These are phyloP conservation scores for Leccinum fallax DNA, from an alignment of 1,284 basidiomycete species.

Conservation along the genomic window DNA sequence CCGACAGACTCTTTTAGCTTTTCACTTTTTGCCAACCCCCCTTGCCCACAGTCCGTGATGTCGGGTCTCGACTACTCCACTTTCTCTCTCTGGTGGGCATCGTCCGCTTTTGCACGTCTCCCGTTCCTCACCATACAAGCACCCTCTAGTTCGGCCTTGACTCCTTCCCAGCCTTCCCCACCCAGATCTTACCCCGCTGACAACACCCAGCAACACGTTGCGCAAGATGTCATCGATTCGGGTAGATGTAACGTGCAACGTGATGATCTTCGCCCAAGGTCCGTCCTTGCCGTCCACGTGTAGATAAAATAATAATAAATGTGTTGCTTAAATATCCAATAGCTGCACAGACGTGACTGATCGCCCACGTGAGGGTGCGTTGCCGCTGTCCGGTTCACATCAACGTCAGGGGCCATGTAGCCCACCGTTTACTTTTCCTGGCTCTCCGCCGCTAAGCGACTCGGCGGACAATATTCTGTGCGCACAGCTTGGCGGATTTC, in stretches of 20 bases:
- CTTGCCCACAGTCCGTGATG: constrained; percentile 15
- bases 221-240: constrained; percentile 34
- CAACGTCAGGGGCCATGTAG: constrained; percentile 23
- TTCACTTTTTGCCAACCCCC: not conserved
- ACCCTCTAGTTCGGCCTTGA: constrained; percentile 29
- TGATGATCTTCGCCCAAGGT: constrained; percentile 39
- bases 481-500: constrained; percentile 26
- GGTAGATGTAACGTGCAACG: constrained; percentile 32
- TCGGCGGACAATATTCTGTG: constrained; percentile 27
- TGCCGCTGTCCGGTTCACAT: constrained; percentile 23
- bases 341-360: constrained; percentile 22
- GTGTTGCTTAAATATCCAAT: constrained; percentile 23
- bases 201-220: constrained; percentile 31
- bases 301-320: constrained; percentile 5
- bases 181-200: constrained; percentile 34
- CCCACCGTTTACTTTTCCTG: constrained; percentile 13
- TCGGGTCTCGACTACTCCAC: constrained; percentile 34
- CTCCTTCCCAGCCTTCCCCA: constrained; percentile 26
- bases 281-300: constrained; percentile 34
- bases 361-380: constrained; percentile 26
- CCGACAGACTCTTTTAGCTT: constrained; percentile 2
- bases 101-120: not conserved
- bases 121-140: constrained; percentile 7
- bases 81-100: constrained; percentile 30
- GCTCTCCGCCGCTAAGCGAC: constrained; percentile 14